Evolutionary conservation across 179 eudicot species (phyloP), one percentile per base, ranked within the genome.

Genomic region (Patellifolia procumbens): DNA sequence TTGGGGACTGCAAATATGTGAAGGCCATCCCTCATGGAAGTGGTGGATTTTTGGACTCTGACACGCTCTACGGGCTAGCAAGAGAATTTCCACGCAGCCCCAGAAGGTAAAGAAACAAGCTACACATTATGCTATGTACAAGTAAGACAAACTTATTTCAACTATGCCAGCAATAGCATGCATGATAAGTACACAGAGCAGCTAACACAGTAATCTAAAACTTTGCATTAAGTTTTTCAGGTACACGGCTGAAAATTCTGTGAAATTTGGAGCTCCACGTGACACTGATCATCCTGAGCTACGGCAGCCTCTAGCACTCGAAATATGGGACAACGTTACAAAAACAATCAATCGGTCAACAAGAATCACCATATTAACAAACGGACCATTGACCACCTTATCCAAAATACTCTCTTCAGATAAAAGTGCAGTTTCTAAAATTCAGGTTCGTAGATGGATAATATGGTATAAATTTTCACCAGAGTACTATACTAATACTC

Each of bases 21-120:
- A 88, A 81, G 79, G 92, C 87, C 48, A 88, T 94, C 72, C 98
- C 98, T 52, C 93, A 89, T 46, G 98, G 98, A 8, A 83, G 91
- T 66, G 98, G 97, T 39, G 98, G 98, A 53, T 82, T 89, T 71
- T 80, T 93, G 7, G 98, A 93, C 85, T 90, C 98, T 19, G 98
- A 93, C 67, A 92, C 98, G 51, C 86, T 93, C 7, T 93, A 78
- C n/a, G 98, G 98, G 1, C 88, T 89, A 37, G 97, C 98, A 64
- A 91, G 92, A 32, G 75, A 81, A 55, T 76, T 93, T 69, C 97
- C 98, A 15, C 86, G 88, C 64, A 90, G 98, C 76, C 96, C 94
- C 45, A 80, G 98, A 29, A 92, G 97, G 98, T 91, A n/a, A 19
- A 17, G n/a, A n/a, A 15, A 15, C 19, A 1, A 1, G 20, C 0